Base-by-base conservation (phyloP, 805 yeast genomes). In the Candida xyloterini region DNA sequence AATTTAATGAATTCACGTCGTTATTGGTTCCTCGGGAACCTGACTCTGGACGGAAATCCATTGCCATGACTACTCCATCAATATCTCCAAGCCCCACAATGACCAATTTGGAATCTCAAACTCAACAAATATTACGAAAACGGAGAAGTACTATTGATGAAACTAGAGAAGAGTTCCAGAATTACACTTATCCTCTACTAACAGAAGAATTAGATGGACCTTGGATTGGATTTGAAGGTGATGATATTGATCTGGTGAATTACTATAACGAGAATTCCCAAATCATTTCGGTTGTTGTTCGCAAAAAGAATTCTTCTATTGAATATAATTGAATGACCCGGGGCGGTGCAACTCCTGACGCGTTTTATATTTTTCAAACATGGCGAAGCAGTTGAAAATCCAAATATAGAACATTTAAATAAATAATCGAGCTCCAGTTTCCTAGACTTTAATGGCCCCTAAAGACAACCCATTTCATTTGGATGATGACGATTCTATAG, bases 201-300 rank as follows among this genome's bases (percentile, higher is more conserved):
- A 53, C 56, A 1, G 74, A 74, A 41, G 67, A 71, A 5, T 53
- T 75, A 41, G 67, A 75, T 47, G 81, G 81, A 0, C 78, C 81
- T 7, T 70, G 79, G 74, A 61, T 75, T 16, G 81, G 79, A 9
- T 76, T 76, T 48, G 71, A 68, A 24, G 80, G 79, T 0, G 76
- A 76, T 47, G 61, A 59, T 38, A 64, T 75, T 10, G 68, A 72
- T 32, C 61, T 64, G 54, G 59, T 73, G 14, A 63, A 66, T 22
- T 68, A 54, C 30, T 34, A 20, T 20, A 30, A 18, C 28, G 36
- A 13, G 31, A 30, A 27, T 6, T 27, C 35, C n/a, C 48, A 44
- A 10, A 38, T 55, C 5, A 37, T 40, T 5, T 37, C 51, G 7
- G 40, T 40, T 4, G 46, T 56, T 5, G 47, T 50, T 5, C 42